Evolutionary conservation across 2,329 filamentous ascomycete species (phyloP).

Genomic region (Daldinia sp.): DNA sequence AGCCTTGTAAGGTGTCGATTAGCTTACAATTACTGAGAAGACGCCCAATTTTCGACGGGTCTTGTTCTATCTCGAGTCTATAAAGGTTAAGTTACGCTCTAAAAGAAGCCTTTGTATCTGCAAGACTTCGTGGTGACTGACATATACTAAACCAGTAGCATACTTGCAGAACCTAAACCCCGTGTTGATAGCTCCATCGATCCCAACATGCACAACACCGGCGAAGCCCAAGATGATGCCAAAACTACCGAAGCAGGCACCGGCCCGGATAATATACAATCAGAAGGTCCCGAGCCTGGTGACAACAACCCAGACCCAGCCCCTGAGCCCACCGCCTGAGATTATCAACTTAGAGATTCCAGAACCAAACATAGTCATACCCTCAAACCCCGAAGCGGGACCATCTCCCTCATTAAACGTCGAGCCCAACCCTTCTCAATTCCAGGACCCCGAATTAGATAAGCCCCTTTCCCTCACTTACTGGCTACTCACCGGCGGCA

Average conservation of each 20-base stretch:
- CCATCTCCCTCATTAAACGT: background rate
- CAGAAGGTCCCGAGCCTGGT: background rate
- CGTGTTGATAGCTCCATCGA: background rate
- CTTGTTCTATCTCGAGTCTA: background rate
- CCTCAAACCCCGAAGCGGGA: background rate
- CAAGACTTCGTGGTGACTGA: background rate
- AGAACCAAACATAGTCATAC: background rate
- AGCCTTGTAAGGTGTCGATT: too few species aligned
- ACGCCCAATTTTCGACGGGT: too few species aligned
- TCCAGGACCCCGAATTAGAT: background rate
- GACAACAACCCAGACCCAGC: background rate
- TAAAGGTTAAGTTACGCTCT: background rate
- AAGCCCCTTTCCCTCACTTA: conserved; percentile 16
- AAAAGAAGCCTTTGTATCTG: background rate
- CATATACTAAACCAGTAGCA: background rate
- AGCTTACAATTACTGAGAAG: too few species aligned
- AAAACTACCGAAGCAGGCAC: background rate
- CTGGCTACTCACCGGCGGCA: conserved; percentile 35
- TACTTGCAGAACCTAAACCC: background rate
- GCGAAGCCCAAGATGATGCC: background rate
- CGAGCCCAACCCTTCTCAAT: background rate
- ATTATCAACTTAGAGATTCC: background rate
- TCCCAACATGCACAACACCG: background rate
- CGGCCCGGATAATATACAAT: background rate
- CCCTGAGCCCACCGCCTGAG: background rate